Evolutionary conservation across 306 rosid genomes (phyloP).

Genomic region (Sindora glabra): DNA sequence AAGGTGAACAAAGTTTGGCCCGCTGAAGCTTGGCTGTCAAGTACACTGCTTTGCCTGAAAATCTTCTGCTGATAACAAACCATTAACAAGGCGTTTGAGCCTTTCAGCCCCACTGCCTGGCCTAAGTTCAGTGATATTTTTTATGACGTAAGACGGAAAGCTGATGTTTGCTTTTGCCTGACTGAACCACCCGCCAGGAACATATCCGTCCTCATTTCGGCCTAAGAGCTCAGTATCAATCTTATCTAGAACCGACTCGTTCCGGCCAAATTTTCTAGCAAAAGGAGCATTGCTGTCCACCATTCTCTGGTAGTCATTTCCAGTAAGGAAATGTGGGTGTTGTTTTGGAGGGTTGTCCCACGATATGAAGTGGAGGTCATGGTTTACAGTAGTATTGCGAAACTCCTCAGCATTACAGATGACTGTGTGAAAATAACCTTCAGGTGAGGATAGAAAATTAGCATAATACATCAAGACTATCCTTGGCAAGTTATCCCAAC

Average conservation of each 20-base stretch:
- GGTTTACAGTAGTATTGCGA: constrained; percentile 62
- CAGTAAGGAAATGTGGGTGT: constrained; percentile 63
- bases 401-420: constrained; percentile 72
- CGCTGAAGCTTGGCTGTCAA: constrained; percentile 18
- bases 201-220: constrained; percentile 44
- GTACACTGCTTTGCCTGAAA: constrained; percentile 47
- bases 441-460: constrained; percentile 74
- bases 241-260: constrained; percentile 43
- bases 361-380: constrained; percentile 81
- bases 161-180: constrained; percentile 21
- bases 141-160: constrained; percentile 5
- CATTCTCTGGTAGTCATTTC: constrained; percentile 43
- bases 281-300: constrained; percentile 69
- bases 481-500: constrained; percentile 86
- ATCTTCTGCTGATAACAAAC: constrained; percentile 52
- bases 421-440: constrained; percentile 81
- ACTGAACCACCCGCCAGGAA: constrained; percentile 52
- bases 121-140: constrained; percentile 41
- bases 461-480: constrained; percentile 75
- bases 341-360: constrained; percentile 87
- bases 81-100: constrained; percentile 38
- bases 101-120: constrained; percentile 68
- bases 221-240: constrained; percentile 52
- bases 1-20: neutral
- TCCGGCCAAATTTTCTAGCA: constrained; percentile 60